Base-by-base conservation (phyloP, 1,284 basidiomycete species). In the Mycena sp. region DNA sequence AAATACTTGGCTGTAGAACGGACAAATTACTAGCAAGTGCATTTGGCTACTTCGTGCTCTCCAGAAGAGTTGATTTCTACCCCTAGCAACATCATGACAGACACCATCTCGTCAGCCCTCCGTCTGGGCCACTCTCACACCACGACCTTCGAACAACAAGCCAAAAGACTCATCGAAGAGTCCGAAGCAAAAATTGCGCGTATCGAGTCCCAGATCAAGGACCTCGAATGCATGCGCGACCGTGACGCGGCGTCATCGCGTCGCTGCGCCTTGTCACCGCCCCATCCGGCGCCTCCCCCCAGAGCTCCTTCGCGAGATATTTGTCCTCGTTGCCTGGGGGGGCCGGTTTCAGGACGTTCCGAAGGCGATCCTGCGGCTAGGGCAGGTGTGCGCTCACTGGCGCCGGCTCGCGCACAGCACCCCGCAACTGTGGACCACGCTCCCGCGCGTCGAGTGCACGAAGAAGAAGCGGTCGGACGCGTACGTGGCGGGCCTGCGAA, bases 231-330 rank as follows among this genome's bases (percentile, higher is more conserved):
- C 19, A 21, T 51, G 32, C 49, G 58, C 51, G 51, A 54, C 23
- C 29, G 38, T n/a, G 50, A 16, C 44, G 29, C 43, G 43, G 23
- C 23, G 19, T 46, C 32, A 25, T 46, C 14, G 25, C 41, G 10
- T 35, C 32, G 32, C 14, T 35, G 32, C 32, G 32, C 7, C 7
- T 35, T 7, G 32, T 35, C 32, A 7, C 14, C 9, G 32, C 32
- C 53, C 60, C 1, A 58, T 63, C 16, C 55, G 61, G 3, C 53
- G 49, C 29, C 44, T 63, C 11, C 61, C 61, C 12, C 37, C 45
- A 14, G 61, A 63, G 28, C 32, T 63, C 49, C 28, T 63, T 28
- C 21, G 40, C 32, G 50, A 58, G 37, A 58, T 63, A 30, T 63
- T 63, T 43, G 55, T 35, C 26, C 28, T 49, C 25, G 10, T 16